Evolutionary conservation across 73 alveolate genomes (phyloP), one percentile per base, ranked within the genome.

Genomic region (Blepharisma japonicum): DNA sequence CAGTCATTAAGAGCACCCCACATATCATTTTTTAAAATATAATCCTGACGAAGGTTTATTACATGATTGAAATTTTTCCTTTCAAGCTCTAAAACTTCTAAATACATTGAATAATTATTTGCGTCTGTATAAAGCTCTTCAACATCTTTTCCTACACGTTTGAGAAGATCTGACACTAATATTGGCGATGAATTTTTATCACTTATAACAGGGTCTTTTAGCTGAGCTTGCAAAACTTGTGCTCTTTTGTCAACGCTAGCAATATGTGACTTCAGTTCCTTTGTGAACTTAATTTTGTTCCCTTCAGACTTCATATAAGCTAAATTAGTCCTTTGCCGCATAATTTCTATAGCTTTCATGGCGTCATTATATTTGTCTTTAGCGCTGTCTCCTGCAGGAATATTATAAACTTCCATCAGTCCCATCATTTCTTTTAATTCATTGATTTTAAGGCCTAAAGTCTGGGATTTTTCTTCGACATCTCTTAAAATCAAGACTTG

Each of bases 91-190:
- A 61, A 61, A n/a, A 21, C 77, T 1, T 61, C 56, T 21, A 11
- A 27, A 61, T 25, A 61, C 14, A 11, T 20, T 3, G 14, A 11
- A 61, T 21, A 61, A 3, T n/a, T 27, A 3, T 61, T 38, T 14
- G 77, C 53, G n/a, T 61, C 77, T 21, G 74, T 80, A 38, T 82
- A 77, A 14, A 82, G 85, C 53, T 82, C 90, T 32, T 66, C 45
- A 20, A 87, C 84, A 21, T 87, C 82, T 45, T 71, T 21, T 8
- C 71, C 68, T 21, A 87, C 27, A 5, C 70, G 47, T 23, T 83
- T 23, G 7, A 87, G 51, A 11, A 82, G 87, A 55, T 61, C 77
- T 21, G 21, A 27, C 6, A 38, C 53, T 38, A 11, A n/a, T 27
- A 11, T 38, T 11, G 56, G 38, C 3, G 77, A 25, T 9, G 77